phyloP scores from a whole-genome alignment of 371 early-diverging fungal species.

The Mortierella sp. region DNA sequence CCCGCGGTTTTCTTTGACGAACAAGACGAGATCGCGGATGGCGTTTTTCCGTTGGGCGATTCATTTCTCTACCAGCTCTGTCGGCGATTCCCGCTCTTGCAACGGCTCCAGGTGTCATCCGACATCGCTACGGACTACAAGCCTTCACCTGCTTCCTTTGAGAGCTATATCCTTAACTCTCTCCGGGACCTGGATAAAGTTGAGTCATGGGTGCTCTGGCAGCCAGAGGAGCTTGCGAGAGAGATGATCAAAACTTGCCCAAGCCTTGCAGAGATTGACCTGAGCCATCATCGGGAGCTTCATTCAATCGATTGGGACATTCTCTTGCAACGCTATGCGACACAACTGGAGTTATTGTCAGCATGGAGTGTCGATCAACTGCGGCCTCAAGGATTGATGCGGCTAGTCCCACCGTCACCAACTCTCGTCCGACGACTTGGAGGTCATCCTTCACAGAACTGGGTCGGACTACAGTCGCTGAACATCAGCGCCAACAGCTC shows the following conservation, averaged over 20 bases:
- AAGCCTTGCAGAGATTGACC: slow-evolving; percentile 16
- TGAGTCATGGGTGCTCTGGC: neutral
- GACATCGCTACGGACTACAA: neutral
- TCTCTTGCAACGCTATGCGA: slow-evolving; percentile 11
- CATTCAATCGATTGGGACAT: slow-evolving; percentile 1
- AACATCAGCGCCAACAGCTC: slow-evolving; percentile 23
- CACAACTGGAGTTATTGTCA: slow-evolving; percentile 20
- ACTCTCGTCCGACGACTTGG: neutral
- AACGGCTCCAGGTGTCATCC: neutral
- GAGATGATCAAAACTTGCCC: slow-evolving; percentile 20
- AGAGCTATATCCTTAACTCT: neutral
- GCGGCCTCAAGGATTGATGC: neutral
- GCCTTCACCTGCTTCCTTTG: neutral
- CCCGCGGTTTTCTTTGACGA: neutral
- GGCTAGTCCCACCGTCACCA: slow-evolving; percentile 12
- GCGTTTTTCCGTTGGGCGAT: neutral
- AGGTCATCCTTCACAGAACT: neutral
- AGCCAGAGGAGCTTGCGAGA: neutral
- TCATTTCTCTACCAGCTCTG: neutral
- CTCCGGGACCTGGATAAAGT: neutral
- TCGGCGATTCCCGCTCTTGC: neutral
- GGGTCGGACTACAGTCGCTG: slow-evolving; percentile 13
- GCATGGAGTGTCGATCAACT: slow-evolving; percentile 14
- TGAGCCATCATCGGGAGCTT: slow-evolving; percentile 20
- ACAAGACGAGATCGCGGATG: neutral